These are phyloP conservation scores for Colletotrichum musicola DNA, from an alignment of 2,329 filamentous ascomycete genomes.

Conservation along the genomic window DNA sequence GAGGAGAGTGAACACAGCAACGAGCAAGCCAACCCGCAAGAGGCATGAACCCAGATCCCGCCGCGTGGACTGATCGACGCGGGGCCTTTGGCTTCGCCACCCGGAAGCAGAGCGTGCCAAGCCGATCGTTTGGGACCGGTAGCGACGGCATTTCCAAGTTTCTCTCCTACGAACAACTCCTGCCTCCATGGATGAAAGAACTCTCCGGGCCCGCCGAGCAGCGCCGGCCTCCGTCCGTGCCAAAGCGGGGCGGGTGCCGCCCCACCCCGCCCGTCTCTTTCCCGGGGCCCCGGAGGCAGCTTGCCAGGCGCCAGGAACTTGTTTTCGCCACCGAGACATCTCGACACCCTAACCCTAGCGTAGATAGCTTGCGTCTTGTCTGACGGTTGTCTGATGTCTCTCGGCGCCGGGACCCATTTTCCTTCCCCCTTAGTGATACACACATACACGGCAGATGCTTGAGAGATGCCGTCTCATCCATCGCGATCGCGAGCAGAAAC, in stretches of 20 bases:
- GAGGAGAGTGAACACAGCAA: not conserved
- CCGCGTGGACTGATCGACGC: too few species aligned
- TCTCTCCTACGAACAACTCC: not conserved
- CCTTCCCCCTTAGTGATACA: too few species aligned
- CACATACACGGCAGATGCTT: not conserved
- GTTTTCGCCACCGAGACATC: constrained; percentile 18
- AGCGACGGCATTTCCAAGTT: constrained; percentile 2
- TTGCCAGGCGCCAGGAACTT: not conserved
- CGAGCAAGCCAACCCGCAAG: not conserved
- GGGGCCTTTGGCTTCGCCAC: constrained; percentile 4
- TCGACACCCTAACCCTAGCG: not conserved
- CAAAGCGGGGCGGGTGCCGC: constrained; percentile 2
- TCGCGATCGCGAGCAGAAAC: constrained; percentile 12
- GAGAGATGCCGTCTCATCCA: not conserved
- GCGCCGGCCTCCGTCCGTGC: constrained; percentile 35
- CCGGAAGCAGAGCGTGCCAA: constrained; percentile 5
- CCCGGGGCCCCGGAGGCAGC: constrained; percentile 7
- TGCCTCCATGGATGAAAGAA: not conserved
- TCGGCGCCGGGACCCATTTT: not conserved
- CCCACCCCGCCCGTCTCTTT: not conserved
- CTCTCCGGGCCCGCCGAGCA: constrained; percentile 14
- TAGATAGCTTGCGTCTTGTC: not conserved
- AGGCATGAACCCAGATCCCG: constrained; percentile 3
- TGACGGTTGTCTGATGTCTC: constrained; percentile 18
- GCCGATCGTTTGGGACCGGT: constrained; percentile 17